These are phyloP conservation scores for Chalara sp. DNA, from an alignment of 2,329 filamentous ascomycete genomes.

Conservation along the genomic window DNA sequence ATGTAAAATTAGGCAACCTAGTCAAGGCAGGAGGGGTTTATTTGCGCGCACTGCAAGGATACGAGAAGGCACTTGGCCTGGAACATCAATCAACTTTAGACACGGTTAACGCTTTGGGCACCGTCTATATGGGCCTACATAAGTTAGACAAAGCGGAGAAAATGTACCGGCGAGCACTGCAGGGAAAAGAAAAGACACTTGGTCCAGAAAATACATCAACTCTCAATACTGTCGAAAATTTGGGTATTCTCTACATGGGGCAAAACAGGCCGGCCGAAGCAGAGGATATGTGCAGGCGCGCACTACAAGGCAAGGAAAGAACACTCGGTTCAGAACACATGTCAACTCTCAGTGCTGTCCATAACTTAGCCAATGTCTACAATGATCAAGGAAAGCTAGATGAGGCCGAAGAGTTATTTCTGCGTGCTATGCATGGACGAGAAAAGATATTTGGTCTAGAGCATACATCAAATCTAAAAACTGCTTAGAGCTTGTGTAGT, in stretches of 20 bases:
- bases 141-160: slow-evolving; percentile 8
- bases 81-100: slow-evolving; percentile 7
- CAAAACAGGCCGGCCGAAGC: slow-evolving; percentile 2
- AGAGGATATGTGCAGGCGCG: slow-evolving; percentile 10
- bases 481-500: not conserved
- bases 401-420: slow-evolving; percentile 2
- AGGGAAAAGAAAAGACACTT: slow-evolving; percentile 8
- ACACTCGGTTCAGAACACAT: slow-evolving; percentile 16
- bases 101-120: slow-evolving; percentile 4
- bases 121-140: slow-evolving; percentile 14
- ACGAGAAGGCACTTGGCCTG: too few species aligned
- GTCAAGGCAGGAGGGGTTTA: not conserved
- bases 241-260: slow-evolving; percentile 1
- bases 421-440: not conserved
- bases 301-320: slow-evolving; percentile 15
- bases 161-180: slow-evolving; percentile 11
- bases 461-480: slow-evolving; percentile 1
- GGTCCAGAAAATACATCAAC: slow-evolving; percentile 6
- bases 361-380: slow-evolving; percentile 2
- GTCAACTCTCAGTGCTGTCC: slow-evolving; percentile 11
- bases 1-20: slow-evolving; percentile 1
- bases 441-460: not conserved
- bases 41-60: slow-evolving; percentile 17
- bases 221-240: slow-evolving; percentile 1
- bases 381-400: slow-evolving; percentile 4